These are phyloP conservation scores for Talaromyces adpressus DNA, from an alignment of 495 filamentous ascomycete species.

Conservation along the genomic window DNA sequence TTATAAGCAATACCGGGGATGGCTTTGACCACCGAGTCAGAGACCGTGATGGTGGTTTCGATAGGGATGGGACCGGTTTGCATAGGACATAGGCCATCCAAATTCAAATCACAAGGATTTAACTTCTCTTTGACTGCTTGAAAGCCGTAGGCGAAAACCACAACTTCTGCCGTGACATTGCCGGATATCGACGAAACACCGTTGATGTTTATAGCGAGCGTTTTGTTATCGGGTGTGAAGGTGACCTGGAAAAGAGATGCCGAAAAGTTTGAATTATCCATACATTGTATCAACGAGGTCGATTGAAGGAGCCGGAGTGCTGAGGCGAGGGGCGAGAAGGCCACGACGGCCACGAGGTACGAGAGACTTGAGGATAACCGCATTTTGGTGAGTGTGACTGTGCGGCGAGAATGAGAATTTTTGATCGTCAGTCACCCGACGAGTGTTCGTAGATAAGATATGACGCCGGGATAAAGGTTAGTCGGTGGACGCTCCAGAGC, in stretches of 20 bases:
- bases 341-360: conserved; percentile 29
- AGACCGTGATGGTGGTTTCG: conserved; percentile 58
- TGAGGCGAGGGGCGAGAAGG: conserved; percentile 30
- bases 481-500: neutral
- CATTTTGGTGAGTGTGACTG: conserved; percentile 19
- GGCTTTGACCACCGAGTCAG: conserved; percentile 43
- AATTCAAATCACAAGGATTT: conserved; percentile 65
- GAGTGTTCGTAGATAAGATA: neutral
- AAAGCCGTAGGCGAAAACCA: conserved; percentile 78
- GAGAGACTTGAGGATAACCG: conserved; percentile 16
- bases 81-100: conserved; percentile 90
- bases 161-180: conserved; percentile 71
- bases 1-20: conserved; percentile 84
- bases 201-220: conserved; percentile 66
- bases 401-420: neutral
- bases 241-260: conserved; percentile 76
- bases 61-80: conserved; percentile 74
- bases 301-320: conserved; percentile 53
- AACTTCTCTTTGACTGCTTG: conserved; percentile 53
- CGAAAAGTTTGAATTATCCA: conserved; percentile 70
- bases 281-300: conserved; percentile 71
- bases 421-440: neutral
- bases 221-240: conserved; percentile 70
- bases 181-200: conserved; percentile 81
- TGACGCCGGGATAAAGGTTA: neutral